phyloP scores from a whole-genome alignment of 805 yeast genomes.

The Kluyveromyces wickerhamii region DNA sequence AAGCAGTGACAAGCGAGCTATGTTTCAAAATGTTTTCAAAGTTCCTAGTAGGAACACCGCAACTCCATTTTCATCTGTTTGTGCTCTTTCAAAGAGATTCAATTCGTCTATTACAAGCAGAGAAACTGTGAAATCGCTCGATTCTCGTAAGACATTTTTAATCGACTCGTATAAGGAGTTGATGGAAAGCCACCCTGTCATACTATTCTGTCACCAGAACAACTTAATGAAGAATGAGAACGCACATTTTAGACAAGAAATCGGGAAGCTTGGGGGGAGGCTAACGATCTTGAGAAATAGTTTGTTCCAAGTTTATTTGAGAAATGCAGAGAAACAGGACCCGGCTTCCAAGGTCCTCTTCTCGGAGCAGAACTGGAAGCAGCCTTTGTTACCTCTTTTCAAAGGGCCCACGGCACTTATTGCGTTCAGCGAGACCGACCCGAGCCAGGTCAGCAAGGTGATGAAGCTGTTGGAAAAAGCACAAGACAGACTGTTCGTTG shows the following conservation, averaged over 20 bases:
- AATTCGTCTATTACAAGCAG: constrained; percentile 23
- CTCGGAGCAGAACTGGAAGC: constrained; percentile 37
- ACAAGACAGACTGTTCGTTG: constrained; percentile 65
- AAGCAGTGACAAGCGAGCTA: too few species aligned
- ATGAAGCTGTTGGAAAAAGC: constrained; percentile 53
- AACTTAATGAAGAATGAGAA: constrained; percentile 68
- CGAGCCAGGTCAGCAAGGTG: constrained; percentile 54
- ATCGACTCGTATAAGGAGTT: constrained; percentile 71
- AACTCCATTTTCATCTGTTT: constrained; percentile 1
- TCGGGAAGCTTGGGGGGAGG: constrained; percentile 58
- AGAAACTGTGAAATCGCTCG: constrained; percentile 51
- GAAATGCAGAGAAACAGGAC: constrained; percentile 59
- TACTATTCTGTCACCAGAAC: constrained; percentile 79
- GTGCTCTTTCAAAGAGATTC: constrained; percentile 4
- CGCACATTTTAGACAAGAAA: constrained; percentile 49
- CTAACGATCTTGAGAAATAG: constrained; percentile 61
- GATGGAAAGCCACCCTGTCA: constrained; percentile 58
- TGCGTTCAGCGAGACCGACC: constrained; percentile 59
- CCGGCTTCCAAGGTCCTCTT: constrained; percentile 57
- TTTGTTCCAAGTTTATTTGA: constrained; percentile 67
- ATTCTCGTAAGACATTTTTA: constrained; percentile 78
- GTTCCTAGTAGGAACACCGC: too few species aligned
- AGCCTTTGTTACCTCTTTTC: constrained; percentile 65
- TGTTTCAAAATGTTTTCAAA: too few species aligned
- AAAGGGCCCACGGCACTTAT: constrained; percentile 84